Evolutionary conservation across 2,329 filamentous ascomycete species (phyloP), one percentile per base, ranked within the genome.

Genomic region (Claviceps sp.): DNA sequence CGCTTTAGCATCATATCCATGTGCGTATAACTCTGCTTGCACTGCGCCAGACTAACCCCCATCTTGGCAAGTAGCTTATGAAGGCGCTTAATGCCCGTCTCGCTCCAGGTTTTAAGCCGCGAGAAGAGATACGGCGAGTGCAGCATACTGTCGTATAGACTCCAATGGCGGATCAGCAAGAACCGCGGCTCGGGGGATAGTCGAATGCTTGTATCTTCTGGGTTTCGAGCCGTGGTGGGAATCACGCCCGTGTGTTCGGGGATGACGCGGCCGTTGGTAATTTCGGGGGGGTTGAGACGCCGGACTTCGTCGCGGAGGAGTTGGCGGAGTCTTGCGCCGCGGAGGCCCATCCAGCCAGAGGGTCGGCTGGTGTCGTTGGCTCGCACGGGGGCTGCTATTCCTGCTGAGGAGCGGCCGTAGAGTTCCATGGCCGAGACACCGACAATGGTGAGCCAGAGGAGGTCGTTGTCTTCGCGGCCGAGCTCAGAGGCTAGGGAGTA

Each of bases 1-100:
- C 88, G 84, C 69, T 97, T 98, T 37, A 98, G 73, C 67, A 95
- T 84, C 82, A 96, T 94, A 68, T 97, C 91, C 90, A 98, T 97
- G 67, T 98, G 93, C 0, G 89, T 88, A 65, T 97, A 98, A 64
- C 83, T 91, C 67, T 97, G 93, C 61, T 88, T 90, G 70, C 90
- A 95, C 69, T 98, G 91, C 5, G 85, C 85, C 40, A 97, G 73
- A 62, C 88, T 95, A 52, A 98, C 87, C 37, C 93, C 93, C 91
- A 98, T 98, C 68, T 97, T 98, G 44, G 93, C 93, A 2, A 98
- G 77, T 0, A 98, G 77, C 64, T 97, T 97, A 67, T 96, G 88
- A 20, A 98, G 73, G 50, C 91, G 81, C 65, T 94, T 95, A 50
- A 87, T 78, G 3, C 93, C 93, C 49, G 78, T 79, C 56, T 97